Evolutionary conservation across 2,329 filamentous ascomycete species (phyloP), one percentile per base, ranked within the genome.

Genomic region (Monilinia fructicola): DNA sequence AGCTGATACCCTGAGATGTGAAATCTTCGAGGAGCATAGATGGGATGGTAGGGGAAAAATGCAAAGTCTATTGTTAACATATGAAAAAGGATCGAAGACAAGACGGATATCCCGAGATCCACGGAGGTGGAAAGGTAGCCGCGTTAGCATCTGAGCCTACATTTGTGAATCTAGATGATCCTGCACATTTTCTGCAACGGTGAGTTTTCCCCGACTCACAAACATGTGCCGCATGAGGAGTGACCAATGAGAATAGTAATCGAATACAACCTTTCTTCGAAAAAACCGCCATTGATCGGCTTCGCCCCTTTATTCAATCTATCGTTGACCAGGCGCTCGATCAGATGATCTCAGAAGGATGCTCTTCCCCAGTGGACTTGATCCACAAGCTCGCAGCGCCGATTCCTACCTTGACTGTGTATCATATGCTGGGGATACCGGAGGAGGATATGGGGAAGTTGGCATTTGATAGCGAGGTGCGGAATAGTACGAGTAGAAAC

Each of bases 141-240:
- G 81, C 78, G n/a, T 81, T 82, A 69, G 58, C 28, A 18, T 80
- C 78, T 48, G 80, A 78, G 65, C 79, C 82, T 16, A 83, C 81
- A 0, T 83, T 83, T 70, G 81, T 83, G 6, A 81, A 83, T 69
- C 82, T 83, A 79, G 81, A 83, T 67, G 72, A 79, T 4, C 82
- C 82, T 0, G 77, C 78, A 2, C 82, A 84, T 66, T 81, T 79
- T 77, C 72, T 76, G 18, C 80, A 83, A 67, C 77, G 80, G 78
- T 78, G 71, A 21, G 16, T 23, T 48, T n/a, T 16, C 2, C n/a
- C 31, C 38, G 44, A 31, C 31, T 9, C n/a, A 16, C 23, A 12
- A 3, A 42, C 10, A 42, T 16, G 16, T 16, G 12, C 14, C 16
- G 12, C 12, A 18, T 42, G 12, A 14, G 16, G 4, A 42, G 12